phyloP scores from a whole-genome alignment of 2,329 filamentous ascomycete genomes.

The Coniochaeta sp. region DNA sequence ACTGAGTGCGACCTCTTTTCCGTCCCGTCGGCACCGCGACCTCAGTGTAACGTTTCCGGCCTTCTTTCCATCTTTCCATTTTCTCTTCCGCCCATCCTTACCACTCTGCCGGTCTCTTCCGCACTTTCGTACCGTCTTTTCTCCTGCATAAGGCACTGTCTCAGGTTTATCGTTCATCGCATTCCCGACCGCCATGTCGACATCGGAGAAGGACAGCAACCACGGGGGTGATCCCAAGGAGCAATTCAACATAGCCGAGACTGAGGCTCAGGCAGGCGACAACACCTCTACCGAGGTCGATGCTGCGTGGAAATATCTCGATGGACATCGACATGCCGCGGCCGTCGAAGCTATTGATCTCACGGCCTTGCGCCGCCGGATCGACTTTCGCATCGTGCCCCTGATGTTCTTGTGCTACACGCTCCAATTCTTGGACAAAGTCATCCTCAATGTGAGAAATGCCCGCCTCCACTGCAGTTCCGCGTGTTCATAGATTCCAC shows the following conservation, averaged over 20 bases:
- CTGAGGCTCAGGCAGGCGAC: background rate
- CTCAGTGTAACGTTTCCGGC: background rate
- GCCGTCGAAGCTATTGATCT: conserved; percentile 27
- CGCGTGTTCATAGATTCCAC: conserved; percentile 4
- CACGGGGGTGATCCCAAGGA: conserved; percentile 6
- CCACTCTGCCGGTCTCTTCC: background rate
- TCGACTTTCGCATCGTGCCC: conserved; percentile 52
- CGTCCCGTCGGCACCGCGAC: background rate
- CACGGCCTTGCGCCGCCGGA: conserved; percentile 40
- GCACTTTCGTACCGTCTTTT: background rate
- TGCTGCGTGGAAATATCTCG: conserved; percentile 36
- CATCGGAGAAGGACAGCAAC: conserved; percentile 4
- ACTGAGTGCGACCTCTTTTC: background rate
- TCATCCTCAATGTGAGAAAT: conserved; percentile 48
- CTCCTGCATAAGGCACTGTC: background rate
- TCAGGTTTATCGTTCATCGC: background rate
- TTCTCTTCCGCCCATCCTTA: background rate
- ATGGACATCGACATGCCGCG: conserved; percentile 29
- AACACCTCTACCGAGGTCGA: conserved; percentile 25
- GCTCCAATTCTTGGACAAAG: conserved; percentile 59
- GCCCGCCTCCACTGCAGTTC: background rate
- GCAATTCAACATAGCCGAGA: conserved; percentile 5
- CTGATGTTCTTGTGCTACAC: conserved; percentile 55
- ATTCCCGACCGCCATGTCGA: conserved; percentile 6
- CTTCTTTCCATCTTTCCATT: background rate